These are phyloP conservation scores for Amylocarpus encephaloides DNA, from an alignment of 2,329 filamentous ascomycete species.

Conservation along the genomic window DNA sequence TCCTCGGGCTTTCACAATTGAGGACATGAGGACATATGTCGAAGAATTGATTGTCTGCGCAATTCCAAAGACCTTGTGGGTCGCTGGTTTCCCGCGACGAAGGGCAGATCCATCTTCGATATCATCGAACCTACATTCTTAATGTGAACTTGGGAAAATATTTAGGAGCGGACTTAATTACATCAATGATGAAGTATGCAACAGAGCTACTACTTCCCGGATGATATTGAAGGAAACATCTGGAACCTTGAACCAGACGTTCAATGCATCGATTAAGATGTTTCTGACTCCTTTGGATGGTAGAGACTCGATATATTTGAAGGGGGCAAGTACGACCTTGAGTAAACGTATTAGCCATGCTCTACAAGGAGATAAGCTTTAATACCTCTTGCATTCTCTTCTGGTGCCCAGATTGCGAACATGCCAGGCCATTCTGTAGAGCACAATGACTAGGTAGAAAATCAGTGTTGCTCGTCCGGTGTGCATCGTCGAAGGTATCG, in stretches of 20 bases:
- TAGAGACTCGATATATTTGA: not conserved
- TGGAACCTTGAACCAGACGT: slow-evolving; percentile 22
- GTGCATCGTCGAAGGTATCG: no score
- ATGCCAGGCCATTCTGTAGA: no score
- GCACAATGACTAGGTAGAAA: no score
- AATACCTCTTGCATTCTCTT: no score
- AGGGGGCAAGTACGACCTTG: not conserved
- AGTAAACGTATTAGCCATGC: no score
- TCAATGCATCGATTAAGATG: not conserved
- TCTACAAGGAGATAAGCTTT: no score
- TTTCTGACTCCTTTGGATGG: not conserved
- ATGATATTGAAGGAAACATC: slow-evolving; percentile 18
- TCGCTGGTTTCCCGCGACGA: slow-evolving; percentile 32
- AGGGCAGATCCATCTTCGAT: slow-evolving; percentile 34
- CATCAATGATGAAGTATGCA: slow-evolving; percentile 33
- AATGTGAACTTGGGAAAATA: no score
- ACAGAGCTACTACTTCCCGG: slow-evolving; percentile 22
- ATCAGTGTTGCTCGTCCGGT: no score
- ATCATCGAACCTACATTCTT: slow-evolving; percentile 32
- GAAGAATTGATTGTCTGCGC: slow-evolving; percentile 35
- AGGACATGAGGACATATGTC: slow-evolving; percentile 18
- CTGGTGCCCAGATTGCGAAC: no score
- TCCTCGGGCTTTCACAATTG: no score
- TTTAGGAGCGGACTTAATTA: no score
- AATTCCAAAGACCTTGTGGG: slow-evolving; percentile 34